Evolutionary conservation across 108 stramenopile genomes (phyloP), one percentile per base, ranked within the genome.

Genomic region (Pseudonitzschia delicatissima): DNA sequence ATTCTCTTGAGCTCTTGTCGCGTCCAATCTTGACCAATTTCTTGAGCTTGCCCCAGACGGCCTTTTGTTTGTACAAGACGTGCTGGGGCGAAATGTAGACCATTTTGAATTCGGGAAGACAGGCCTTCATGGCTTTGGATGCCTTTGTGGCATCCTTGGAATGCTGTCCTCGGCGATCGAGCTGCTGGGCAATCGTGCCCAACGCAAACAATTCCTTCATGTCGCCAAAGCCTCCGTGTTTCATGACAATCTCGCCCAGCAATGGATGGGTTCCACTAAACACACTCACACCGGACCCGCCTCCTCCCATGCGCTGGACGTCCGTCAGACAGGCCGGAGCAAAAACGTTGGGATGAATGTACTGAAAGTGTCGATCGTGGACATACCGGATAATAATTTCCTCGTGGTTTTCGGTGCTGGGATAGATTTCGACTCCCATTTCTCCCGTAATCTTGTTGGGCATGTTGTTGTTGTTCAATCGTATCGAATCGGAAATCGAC

Each of bases 151-250:
- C 61, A 21, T 29, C 17, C 1, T 25, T 26, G 11, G 31, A 20
- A n/a, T 40, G n/a, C 0, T 55, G 29, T 0, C 79, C 81, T 51
- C 87, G 57, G 17, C 59, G 53, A 11, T 58, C 27, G 33, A 89
- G 45, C 73, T 92, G 81, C 60, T 81, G n/a, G 8, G 72, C 74
- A 57, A 92, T 87, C n/a, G 72, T 86, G 25, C 77, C 81, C 39
- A 92, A 57, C 25, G 87, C 85, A 27, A 84, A 83, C 9, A 83
- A 53, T 60, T 92, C 91, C 7, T 76, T 42, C 31, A 78, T 47
- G 70, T 92, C 91, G 59, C 87, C 87, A 67, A 77, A 70, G 9
- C 86, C 87, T 0, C 86, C 91, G 63, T 92, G 91, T 59, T 92
- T 92, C 87, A 92, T 87, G 0, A 92, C 91, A 37, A 92, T 45